Percentiles rank a stretch among this genome's conserved stretches.
phyloP scores from a whole-genome alignment of 257 asterid species.

The Solanum verrucosum region DNA sequence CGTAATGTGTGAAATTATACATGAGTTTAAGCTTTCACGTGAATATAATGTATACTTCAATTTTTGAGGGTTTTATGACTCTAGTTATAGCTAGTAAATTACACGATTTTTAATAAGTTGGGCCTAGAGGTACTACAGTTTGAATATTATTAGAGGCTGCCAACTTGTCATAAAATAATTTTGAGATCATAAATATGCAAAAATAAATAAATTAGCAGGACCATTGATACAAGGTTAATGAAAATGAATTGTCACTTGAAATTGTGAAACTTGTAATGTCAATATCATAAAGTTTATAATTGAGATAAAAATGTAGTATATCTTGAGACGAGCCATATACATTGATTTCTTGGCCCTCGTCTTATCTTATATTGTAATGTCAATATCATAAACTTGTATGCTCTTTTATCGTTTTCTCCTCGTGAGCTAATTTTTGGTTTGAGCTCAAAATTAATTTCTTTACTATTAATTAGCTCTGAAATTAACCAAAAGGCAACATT shows the following conservation, averaged over 20 bases:
- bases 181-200: not conserved
- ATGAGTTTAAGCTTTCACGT: not conserved
- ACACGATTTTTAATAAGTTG: not conserved
- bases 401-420: not conserved
- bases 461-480: too few species aligned
- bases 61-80: not conserved
- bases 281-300: not conserved
- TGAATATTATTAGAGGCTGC: not conserved
- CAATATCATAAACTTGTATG: not conserved
- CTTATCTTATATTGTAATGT: not conserved
- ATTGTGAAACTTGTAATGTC: not conserved
- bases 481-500: not conserved
- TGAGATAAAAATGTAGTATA: not conserved
- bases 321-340: not conserved
- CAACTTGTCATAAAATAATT: not conserved
- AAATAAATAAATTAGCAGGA: not conserved
- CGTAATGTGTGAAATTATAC: not conserved
- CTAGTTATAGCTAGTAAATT: not conserved
- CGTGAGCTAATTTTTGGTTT: not conserved
- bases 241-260: not conserved
- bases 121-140: not conserved
- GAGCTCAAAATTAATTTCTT: not conserved
- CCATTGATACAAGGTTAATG: not conserved
- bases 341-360: not conserved
- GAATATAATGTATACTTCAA: not conserved